These are phyloP conservation scores for Melampsora larici-populina DNA, from an alignment of 1,284 basidiomycete genomes.

Conservation along the genomic window DNA sequence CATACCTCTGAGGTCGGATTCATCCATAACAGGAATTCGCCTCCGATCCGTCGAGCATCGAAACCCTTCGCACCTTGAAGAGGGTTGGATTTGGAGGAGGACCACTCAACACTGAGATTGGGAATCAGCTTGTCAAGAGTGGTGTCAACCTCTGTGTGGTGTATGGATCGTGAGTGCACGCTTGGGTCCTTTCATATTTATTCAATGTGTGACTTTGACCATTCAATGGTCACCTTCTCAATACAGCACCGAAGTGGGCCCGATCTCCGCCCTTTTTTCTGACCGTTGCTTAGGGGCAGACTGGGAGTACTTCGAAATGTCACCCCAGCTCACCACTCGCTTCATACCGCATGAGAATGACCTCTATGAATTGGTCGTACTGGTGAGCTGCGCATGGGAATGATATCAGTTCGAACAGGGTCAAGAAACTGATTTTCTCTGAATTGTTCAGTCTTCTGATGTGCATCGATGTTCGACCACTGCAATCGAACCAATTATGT, in stretches of 20 bases:
- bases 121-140: background rate
- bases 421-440: too few species aligned
- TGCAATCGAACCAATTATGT: background rate
- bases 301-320: too few species aligned
- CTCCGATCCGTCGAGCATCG: background rate
- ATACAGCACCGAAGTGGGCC: slow-evolving; percentile 3
- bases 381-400: too few species aligned
- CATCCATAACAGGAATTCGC: background rate
- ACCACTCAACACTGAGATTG: background rate
- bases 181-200: background rate
- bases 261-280: background rate
- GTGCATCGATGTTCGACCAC: background rate
- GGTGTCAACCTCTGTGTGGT: background rate
- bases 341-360: background rate
- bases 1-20: background rate
- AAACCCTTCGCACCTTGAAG: background rate
- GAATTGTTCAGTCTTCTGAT: background rate
- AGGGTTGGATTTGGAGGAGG: background rate
- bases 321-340: background rate
- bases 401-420: too few species aligned
- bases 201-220: background rate
- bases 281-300: background rate
- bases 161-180: background rate
- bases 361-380: background rate
- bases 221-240: too few species aligned